Conservation (phyloP, 768 basidiomycete species). For the Pulveroboletus sp. region DNA sequence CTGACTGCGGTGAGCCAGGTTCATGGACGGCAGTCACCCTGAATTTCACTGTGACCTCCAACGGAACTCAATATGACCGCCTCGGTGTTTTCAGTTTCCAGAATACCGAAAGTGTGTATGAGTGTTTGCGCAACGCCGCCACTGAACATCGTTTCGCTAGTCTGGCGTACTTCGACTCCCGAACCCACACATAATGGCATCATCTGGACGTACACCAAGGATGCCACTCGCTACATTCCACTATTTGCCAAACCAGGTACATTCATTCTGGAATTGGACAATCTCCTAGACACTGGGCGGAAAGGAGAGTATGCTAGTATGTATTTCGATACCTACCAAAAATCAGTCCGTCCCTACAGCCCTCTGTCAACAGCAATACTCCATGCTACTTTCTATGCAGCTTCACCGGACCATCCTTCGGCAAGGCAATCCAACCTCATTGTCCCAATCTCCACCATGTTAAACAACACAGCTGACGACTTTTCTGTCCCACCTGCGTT, state of each 20-base stretch:
- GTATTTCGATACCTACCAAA: constrained; percentile 3
- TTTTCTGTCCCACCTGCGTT: constrained; percentile 74
- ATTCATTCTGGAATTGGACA: constrained; percentile 74
- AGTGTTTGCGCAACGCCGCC: background rate
- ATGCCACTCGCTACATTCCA: constrained; percentile 69
- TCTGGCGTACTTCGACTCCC: constrained; percentile 80
- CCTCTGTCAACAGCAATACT: constrained; percentile 49
- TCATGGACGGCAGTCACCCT: constrained; percentile 75
- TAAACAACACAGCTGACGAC: constrained; percentile 60
- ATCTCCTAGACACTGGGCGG: constrained; percentile 53
- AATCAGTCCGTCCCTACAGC: background rate
- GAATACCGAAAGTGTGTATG: constrained; percentile 65
- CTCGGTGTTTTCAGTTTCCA: constrained; percentile 73
- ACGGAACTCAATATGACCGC: constrained; percentile 75
- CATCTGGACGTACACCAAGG: constrained; percentile 76
- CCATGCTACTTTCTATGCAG: constrained; percentile 68
- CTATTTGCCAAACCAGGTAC: constrained; percentile 66
- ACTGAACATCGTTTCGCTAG: constrained; percentile 34
- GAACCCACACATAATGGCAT: constrained; percentile 72
- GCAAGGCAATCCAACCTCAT: constrained; percentile 62
- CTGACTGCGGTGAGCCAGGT: constrained; percentile 65
- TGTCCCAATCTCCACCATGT: constrained; percentile 66
- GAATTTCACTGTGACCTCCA: constrained; percentile 76
- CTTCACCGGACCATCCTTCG: constrained; percentile 53
- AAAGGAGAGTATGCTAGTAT: constrained; percentile 72